Evolutionary conservation across 306 rosid species (phyloP).

Genomic region (Acacia confusa): DNA sequence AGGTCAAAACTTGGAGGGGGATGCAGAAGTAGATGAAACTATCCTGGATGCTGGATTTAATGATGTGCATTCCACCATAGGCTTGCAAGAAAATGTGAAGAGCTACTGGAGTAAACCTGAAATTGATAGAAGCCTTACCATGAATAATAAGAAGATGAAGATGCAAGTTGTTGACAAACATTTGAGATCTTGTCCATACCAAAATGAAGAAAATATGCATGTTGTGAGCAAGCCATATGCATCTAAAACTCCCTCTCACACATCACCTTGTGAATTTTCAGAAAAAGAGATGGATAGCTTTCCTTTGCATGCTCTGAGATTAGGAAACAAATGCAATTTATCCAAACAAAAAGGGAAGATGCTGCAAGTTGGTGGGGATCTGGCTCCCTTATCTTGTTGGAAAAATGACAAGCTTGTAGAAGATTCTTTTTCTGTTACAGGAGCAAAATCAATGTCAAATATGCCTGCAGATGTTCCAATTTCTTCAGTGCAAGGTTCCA

Average conservation of each 20-base stretch:
- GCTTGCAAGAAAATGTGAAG: constrained; percentile 36
- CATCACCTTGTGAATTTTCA: constrained; percentile 25
- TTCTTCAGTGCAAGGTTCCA: constrained; percentile 36
- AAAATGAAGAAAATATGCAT: constrained; percentile 28
- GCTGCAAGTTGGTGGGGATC: constrained; percentile 38
- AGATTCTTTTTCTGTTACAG: constrained; percentile 32
- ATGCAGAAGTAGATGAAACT: constrained; percentile 34
- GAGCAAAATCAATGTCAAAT: constrained; percentile 39
- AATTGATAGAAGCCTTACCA: constrained; percentile 36
- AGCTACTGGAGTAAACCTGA: constrained; percentile 27
- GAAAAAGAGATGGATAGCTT: constrained; percentile 33
- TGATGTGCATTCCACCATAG: constrained; percentile 28
- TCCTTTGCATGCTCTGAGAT: constrained; percentile 33
- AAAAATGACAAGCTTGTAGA: constrained; percentile 30
- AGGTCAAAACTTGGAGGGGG: constrained; percentile 32
- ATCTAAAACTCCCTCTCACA: constrained; percentile 12
- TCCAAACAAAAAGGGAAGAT: constrained; percentile 49
- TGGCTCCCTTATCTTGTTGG: constrained; percentile 32
- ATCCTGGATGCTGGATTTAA: constrained; percentile 34
- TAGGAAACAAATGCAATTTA: constrained; percentile 38
- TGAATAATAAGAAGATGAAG: constrained; percentile 44
- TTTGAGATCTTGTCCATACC: constrained; percentile 34
- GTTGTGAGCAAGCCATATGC: constrained; percentile 25
- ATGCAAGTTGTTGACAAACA: constrained; percentile 33
- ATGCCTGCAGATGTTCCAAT: constrained; percentile 28